A percentile compares a stretch with the other conserved stretches of the same genome.
Conservation (phyloP, 1,139 yeast species). For the Suhomyces taliae region DNA sequence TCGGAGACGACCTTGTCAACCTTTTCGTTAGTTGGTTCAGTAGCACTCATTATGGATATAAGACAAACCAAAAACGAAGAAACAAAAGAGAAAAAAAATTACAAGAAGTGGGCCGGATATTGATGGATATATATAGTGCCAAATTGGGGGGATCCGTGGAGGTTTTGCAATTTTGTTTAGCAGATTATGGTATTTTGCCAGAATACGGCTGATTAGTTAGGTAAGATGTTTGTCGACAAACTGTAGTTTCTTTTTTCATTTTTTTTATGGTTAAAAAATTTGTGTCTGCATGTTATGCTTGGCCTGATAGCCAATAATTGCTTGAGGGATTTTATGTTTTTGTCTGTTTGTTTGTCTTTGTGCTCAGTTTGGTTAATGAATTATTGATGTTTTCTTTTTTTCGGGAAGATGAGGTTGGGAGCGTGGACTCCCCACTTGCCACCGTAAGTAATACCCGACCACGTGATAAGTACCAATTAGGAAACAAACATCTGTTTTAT, state of each 20-base stretch:
- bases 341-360: slow-evolving; percentile 4
- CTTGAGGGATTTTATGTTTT: slow-evolving; percentile 8
- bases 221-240: slow-evolving; percentile 1
- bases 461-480: slow-evolving; percentile 1
- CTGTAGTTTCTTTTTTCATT: slow-evolving; percentile 1
- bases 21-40: slow-evolving; percentile 53
- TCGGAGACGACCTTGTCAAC: slow-evolving; percentile 52
- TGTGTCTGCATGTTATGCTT: slow-evolving; percentile 6
- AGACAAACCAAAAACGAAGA: slow-evolving; percentile 11
- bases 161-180: not conserved
- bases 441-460: not conserved
- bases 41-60: slow-evolving; percentile 40
- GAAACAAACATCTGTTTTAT: slow-evolving; percentile 3
- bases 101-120: slow-evolving; percentile 2
- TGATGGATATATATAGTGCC: slow-evolving; percentile 5
- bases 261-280: not conserved
- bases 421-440: not conserved
- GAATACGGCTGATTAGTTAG: slow-evolving; percentile 12
- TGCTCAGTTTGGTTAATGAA: not conserved
- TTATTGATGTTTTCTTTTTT: slow-evolving; percentile 4
- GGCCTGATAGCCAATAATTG: slow-evolving; percentile 4
- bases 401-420: not conserved
- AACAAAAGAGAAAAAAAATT: slow-evolving; percentile 10
- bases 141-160: slow-evolving; percentile 1
- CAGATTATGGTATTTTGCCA: not conserved